These are phyloP conservation scores for Sarocladiaceae sp. DNA, from an alignment of 2,329 filamentous ascomycete genomes.

Conservation along the genomic window DNA sequence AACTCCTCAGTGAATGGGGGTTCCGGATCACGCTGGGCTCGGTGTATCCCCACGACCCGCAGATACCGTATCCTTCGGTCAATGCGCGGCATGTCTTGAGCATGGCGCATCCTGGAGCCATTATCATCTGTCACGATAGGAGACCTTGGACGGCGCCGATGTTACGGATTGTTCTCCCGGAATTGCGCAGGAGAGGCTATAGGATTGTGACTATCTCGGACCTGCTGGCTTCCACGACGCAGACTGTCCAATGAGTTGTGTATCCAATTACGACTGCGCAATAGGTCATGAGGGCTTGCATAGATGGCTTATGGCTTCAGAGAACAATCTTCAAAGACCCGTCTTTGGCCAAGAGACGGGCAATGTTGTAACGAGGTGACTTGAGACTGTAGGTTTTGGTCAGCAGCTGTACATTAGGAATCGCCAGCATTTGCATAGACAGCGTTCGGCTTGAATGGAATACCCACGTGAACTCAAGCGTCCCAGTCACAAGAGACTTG, in stretches of 20 bases:
- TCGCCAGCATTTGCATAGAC: too few species aligned
- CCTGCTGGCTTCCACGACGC: slow-evolving; percentile 40
- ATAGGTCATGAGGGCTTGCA: background rate
- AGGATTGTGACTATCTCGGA: slow-evolving; percentile 64
- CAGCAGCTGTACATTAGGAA: slow-evolving; percentile 10
- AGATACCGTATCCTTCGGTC: slow-evolving; percentile 60
- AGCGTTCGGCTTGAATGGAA: background rate
- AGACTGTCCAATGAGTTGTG: background rate
- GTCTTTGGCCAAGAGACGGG: slow-evolving; percentile 22
- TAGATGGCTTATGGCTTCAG: slow-evolving; percentile 13
- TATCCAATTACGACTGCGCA: background rate
- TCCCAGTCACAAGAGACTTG: slow-evolving; percentile 23
- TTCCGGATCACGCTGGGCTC: slow-evolving; percentile 73
- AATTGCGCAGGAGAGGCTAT: slow-evolving; percentile 64
- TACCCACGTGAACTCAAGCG: slow-evolving; percentile 26
- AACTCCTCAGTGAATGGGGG: slow-evolving; percentile 50
- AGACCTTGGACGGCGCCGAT: slow-evolving; percentile 78
- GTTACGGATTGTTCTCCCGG: slow-evolving; percentile 65
- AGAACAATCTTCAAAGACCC: slow-evolving; percentile 26
- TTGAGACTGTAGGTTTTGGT: slow-evolving; percentile 20
- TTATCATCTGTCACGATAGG: slow-evolving; percentile 83
- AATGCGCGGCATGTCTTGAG: slow-evolving; percentile 77
- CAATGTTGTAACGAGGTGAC: slow-evolving; percentile 26
- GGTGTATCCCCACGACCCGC: slow-evolving; percentile 89
- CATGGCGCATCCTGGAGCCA: slow-evolving; percentile 68